Percentiles rank a stretch among this genome's conserved stretches.
These are phyloP conservation scores for Rubus idaeus DNA, from an alignment of 306 rosid species.

Conservation along the genomic window DNA sequence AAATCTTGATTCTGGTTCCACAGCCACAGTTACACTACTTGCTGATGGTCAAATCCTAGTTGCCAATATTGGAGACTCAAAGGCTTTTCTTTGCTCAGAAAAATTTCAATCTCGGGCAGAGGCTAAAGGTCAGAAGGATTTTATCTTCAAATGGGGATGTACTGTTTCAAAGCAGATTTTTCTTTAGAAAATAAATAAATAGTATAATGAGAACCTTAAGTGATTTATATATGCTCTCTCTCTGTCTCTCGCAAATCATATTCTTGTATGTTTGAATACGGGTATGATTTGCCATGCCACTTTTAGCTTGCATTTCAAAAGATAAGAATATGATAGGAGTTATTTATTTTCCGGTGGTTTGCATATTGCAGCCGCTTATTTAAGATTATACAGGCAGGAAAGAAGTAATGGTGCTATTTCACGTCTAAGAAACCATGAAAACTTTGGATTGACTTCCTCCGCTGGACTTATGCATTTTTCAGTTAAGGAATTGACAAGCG, in stretches of 20 bases:
- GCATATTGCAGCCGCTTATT: conserved; percentile 59
- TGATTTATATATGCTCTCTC: neutral
- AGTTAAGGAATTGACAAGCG: conserved; percentile 87
- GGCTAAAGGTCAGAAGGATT: conserved; percentile 75
- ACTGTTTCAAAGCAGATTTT: neutral
- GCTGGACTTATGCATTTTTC: conserved; percentile 57
- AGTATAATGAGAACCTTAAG: neutral
- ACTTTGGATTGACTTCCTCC: conserved; percentile 51
- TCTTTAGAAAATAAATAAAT: neutral
- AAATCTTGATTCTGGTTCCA: conserved; percentile 71
- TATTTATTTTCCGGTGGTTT: conserved; percentile 35
- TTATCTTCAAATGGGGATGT: conserved; percentile 11
- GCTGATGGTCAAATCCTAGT: conserved; percentile 89
- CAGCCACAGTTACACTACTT: conserved; percentile 70
- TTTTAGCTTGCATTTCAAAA: conserved; percentile 22
- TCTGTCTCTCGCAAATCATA: conserved; percentile 17
- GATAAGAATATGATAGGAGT: conserved; percentile 16
- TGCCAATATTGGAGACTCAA: conserved; percentile 95
- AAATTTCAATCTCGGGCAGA: conserved; percentile 66
- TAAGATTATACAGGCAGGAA: conserved; percentile 71
- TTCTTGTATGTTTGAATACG: conserved; percentile 8
- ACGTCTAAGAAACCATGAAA: conserved; percentile 48
- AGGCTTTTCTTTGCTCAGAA: conserved; percentile 89
- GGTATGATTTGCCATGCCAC: conserved; percentile 8
- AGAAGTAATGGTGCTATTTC: conserved; percentile 57